A percentile compares a stretch with the other conserved stretches of the same genome.
phyloP scores from a whole-genome alignment of 176 grass and related monocot genomes.

The Musa schizocarpa region DNA sequence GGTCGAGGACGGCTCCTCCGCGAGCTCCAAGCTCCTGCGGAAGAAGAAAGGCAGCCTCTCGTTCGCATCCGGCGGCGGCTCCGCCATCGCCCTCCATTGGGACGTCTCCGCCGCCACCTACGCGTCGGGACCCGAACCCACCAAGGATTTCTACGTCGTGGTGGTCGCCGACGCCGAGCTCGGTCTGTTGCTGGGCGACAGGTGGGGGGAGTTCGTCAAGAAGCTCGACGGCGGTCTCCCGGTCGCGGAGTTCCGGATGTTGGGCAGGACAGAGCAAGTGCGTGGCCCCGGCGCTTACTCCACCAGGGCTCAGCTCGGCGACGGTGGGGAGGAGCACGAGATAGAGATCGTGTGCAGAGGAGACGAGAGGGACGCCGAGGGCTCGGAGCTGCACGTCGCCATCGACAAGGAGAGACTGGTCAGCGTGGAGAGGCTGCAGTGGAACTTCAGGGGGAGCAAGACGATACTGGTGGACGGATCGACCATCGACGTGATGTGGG shows the following conservation, averaged over 20 bases:
- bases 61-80: slow-evolving; percentile 39
- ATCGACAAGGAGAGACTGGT: slow-evolving; percentile 48
- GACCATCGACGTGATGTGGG: slow-evolving; percentile 58
- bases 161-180: slow-evolving; percentile 76
- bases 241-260: slow-evolving; percentile 28
- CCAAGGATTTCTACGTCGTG: slow-evolving; percentile 62
- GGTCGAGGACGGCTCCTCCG: slow-evolving; percentile 26
- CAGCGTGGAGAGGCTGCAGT: slow-evolving; percentile 34
- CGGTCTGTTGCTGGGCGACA: slow-evolving; percentile 64
- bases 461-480: slow-evolving; percentile 47
- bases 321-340: slow-evolving; percentile 64
- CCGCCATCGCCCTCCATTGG: slow-evolving; percentile 47
- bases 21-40: slow-evolving; percentile 29
- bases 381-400: slow-evolving; percentile 37
- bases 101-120: slow-evolving; percentile 40
- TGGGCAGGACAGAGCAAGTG: slow-evolving; percentile 59
- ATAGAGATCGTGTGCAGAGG: slow-evolving; percentile 49
- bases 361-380: slow-evolving; percentile 6
- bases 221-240: slow-evolving; percentile 46
- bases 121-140: slow-evolving; percentile 42
- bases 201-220: slow-evolving; percentile 49
- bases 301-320: slow-evolving; percentile 39
- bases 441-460: slow-evolving; percentile 63
- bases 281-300: slow-evolving; percentile 40
- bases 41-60: slow-evolving; percentile 45